Percentiles rank a stretch among this genome's conserved stretches.
phyloP scores from a whole-genome alignment of 106 monocot species.

The Triglochin maritima region DNA sequence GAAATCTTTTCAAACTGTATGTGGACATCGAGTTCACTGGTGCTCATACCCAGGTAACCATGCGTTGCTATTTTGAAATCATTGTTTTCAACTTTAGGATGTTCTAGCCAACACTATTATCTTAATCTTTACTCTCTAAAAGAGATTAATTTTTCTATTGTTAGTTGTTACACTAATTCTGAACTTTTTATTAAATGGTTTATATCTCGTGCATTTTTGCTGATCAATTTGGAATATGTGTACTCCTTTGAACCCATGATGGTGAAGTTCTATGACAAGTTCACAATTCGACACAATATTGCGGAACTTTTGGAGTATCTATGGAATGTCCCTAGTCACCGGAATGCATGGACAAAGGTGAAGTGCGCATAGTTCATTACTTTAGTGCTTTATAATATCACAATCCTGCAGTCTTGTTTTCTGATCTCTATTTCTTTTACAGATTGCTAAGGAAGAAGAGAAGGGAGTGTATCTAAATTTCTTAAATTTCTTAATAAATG shows the following conservation, averaged over 20 bases:
- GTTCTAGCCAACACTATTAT: too few relatives aligned
- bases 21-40: constrained; percentile 99
- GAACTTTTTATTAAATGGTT: too few relatives aligned
- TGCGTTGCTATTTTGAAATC: neutral
- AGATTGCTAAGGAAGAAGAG: constrained; percentile 97
- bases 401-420: neutral
- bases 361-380: constrained; percentile 1
- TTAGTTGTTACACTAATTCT: too few relatives aligned
- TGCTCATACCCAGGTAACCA: constrained; percentile 81
- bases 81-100: neutral
- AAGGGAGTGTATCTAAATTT: constrained; percentile 98
- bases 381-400: neutral
- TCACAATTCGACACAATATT: constrained; percentile 94
- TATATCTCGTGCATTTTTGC: too few relatives aligned
- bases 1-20: constrained; percentile 90
- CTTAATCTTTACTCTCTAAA: too few relatives aligned
- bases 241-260: neutral
- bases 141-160: too few relatives aligned
- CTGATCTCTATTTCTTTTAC: neutral
- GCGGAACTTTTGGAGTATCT: constrained; percentile 92
- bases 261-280: constrained; percentile 95
- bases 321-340: constrained; percentile 92
- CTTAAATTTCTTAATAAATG: constrained; percentile 93
- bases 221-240: too few relatives aligned
- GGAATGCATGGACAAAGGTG: constrained; percentile 73